Evolutionary conservation across 2,329 filamentous ascomycete species (phyloP).

Genomic region (Magnaporthales sp.): DNA sequence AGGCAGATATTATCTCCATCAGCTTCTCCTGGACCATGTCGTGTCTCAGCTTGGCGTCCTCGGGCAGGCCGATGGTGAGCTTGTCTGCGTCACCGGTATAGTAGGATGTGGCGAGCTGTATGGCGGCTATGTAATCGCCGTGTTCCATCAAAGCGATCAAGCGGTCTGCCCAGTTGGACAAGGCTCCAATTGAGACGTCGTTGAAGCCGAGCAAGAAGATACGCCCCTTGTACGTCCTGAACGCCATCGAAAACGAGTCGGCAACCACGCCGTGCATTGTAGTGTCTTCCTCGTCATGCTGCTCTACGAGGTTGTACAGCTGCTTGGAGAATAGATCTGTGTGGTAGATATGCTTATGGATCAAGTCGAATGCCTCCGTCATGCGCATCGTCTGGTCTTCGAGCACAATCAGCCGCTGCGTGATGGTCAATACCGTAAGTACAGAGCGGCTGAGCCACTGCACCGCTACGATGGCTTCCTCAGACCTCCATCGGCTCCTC

Average conservation of each 20-base stretch:
- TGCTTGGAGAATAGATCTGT: conserved; percentile 84
- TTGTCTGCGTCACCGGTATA: conserved; percentile 89
- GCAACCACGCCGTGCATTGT: conserved; percentile 94
- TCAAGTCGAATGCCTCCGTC: conserved; percentile 88
- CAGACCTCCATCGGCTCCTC: conserved; percentile 82
- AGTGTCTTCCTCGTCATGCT: conserved; percentile 75
- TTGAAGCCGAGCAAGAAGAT: conserved; percentile 91
- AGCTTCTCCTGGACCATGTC: conserved; percentile 80
- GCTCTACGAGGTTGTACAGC: conserved; percentile 75
- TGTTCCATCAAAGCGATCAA: conserved; percentile 91
- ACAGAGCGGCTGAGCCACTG: conserved; percentile 97
- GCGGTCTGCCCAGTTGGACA: conserved; percentile 96
- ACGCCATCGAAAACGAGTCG: conserved; percentile 97
- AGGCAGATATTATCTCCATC: conserved; percentile 87
- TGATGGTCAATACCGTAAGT: conserved; percentile 83
- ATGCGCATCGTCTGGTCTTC: conserved; percentile 79
- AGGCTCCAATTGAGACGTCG: conserved; percentile 78
- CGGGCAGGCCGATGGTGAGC: conserved; percentile 85
- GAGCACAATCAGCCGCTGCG: conserved; percentile 83
- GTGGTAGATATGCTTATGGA: conserved; percentile 90
- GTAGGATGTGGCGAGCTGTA: conserved; percentile 83
- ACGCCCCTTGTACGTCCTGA: conserved; percentile 88
- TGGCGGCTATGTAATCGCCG: conserved; percentile 90
- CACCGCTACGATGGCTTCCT: conserved; percentile 91
- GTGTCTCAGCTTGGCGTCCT: conserved; percentile 68